These are phyloP conservation scores for Alternaria angustiovoidea DNA, from an alignment of 2,329 filamentous ascomycete species.

Conservation along the genomic window DNA sequence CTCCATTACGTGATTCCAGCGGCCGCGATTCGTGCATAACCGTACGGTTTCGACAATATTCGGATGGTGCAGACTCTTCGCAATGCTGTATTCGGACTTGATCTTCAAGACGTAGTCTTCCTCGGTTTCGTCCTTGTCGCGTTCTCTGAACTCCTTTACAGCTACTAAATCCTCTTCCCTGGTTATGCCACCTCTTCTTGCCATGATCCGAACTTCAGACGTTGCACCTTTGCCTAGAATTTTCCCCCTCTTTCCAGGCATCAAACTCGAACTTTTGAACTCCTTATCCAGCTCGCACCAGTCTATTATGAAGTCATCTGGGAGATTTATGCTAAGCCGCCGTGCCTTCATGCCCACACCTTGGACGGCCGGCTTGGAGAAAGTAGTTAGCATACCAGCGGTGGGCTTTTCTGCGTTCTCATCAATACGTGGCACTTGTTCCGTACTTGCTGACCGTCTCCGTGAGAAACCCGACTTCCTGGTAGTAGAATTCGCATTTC, in stretches of 20 bases:
- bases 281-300: slow-evolving; percentile 73
- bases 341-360: slow-evolving; percentile 80
- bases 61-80: slow-evolving; percentile 83
- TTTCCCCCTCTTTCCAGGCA: slow-evolving; percentile 76
- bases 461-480: slow-evolving; percentile 38
- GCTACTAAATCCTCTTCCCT: slow-evolving; percentile 75
- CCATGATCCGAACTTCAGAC: slow-evolving; percentile 83
- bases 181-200: slow-evolving; percentile 66
- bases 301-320: slow-evolving; percentile 77
- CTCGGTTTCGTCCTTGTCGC: slow-evolving; percentile 72
- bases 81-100: slow-evolving; percentile 89
- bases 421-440: slow-evolving; percentile 38
- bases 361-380: slow-evolving; percentile 63
- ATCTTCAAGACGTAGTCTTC: slow-evolving; percentile 87
- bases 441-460: slow-evolving; percentile 49
- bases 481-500: slow-evolving; percentile 17
- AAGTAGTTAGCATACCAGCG: slow-evolving; percentile 46
- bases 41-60: slow-evolving; percentile 85
- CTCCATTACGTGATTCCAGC: slow-evolving; percentile 94
- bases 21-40: slow-evolving; percentile 74
- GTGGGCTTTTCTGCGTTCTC: slow-evolving; percentile 39
- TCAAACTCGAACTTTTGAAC: slow-evolving; percentile 70
- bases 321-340: slow-evolving; percentile 76
- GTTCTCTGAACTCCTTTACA: slow-evolving; percentile 85
- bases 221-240: slow-evolving; percentile 83